Conservation (phyloP, 441 rosid genomes). For the Brassica balearica region DNA sequence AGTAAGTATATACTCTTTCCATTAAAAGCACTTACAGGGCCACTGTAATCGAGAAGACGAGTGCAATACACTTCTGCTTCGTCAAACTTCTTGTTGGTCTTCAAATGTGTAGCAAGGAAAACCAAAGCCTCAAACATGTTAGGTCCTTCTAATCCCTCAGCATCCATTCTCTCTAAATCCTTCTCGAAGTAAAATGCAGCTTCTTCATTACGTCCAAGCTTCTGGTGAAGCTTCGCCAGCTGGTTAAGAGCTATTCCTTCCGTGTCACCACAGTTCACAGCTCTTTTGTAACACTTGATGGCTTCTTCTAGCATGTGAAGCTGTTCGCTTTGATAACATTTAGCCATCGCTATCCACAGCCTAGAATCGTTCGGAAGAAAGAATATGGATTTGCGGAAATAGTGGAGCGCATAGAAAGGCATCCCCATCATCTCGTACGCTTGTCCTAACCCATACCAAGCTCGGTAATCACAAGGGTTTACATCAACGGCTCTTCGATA, state of each 20-base stretch:
- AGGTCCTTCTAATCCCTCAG: conserved; percentile 91
- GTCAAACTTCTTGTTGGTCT: conserved; percentile 69
- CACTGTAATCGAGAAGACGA: conserved; percentile 87
- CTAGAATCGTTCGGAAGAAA: conserved; percentile 90
- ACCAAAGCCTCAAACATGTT: conserved; percentile 87
- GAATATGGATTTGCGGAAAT: conserved; percentile 83
- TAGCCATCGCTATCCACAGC: conserved; percentile 95
- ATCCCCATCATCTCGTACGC: conserved; percentile 93
- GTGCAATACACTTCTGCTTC: conserved; percentile 94
- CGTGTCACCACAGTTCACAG: conserved; percentile 75
- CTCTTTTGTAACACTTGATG: conserved; percentile 89
- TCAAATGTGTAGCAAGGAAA: conserved; percentile 71
- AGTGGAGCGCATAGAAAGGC: conserved; percentile 90
- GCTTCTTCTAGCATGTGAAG: conserved; percentile 93
- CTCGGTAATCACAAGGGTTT: conserved; percentile 84
- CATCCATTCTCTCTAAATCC: conserved; percentile 93
- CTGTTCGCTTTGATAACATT: conserved; percentile 85
- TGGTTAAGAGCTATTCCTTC: conserved; percentile 90
- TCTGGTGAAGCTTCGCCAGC: conserved; percentile 77
- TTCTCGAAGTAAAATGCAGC: conserved; percentile 87
- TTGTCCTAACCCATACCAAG: conserved; percentile 98
- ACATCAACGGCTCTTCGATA: conserved; percentile 93
- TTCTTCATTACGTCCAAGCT: conserved; percentile 75
- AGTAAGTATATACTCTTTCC: background rate
- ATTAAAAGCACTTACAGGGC: conserved; percentile 64